Evolutionary conservation across 495 filamentous ascomycete genomes (phyloP).

Genomic region (Acidiella bohemica): DNA sequence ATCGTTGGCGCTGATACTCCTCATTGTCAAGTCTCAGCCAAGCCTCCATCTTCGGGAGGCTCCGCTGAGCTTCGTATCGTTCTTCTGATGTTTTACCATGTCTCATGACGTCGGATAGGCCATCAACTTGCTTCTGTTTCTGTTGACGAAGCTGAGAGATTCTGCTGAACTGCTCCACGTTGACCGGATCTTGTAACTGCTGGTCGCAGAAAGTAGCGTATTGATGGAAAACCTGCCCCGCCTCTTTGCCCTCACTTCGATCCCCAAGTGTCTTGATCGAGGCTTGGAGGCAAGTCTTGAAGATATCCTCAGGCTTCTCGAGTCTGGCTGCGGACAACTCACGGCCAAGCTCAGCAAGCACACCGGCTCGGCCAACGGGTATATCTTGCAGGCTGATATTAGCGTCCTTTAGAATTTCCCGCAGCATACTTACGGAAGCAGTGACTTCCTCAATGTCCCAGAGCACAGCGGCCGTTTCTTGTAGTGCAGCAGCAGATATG

Average conservation of each 20-base stretch:
- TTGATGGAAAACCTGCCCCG: slow-evolving; percentile 81
- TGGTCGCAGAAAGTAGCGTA: slow-evolving; percentile 92
- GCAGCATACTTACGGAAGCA: slow-evolving; percentile 80
- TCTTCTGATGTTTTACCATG: slow-evolving; percentile 20
- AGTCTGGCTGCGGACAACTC: slow-evolving; percentile 85
- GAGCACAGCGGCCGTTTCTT: slow-evolving; percentile 75
- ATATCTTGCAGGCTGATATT: slow-evolving; percentile 57
- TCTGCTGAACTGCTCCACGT: slow-evolving; percentile 71
- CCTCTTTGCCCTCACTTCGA: slow-evolving; percentile 53
- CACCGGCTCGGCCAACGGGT: slow-evolving; percentile 57
- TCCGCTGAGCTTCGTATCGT: slow-evolving; percentile 31
- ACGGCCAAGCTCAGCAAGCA: slow-evolving; percentile 76
- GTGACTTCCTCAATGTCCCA: slow-evolving; percentile 92
- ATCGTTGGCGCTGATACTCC: slow-evolving; percentile 65
- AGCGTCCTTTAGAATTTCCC: slow-evolving; percentile 50
- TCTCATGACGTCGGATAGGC: slow-evolving; percentile 45
- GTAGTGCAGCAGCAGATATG: slow-evolving; percentile 56
- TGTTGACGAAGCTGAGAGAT: slow-evolving; percentile 65
- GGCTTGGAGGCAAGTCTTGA: slow-evolving; percentile 65
- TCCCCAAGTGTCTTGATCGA: slow-evolving; percentile 69
- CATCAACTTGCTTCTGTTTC: slow-evolving; percentile 62
- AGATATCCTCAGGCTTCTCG: slow-evolving; percentile 82
- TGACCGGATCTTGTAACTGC: slow-evolving; percentile 73
- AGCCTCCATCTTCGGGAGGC: slow-evolving; percentile 53
- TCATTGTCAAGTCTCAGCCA: slow-evolving; percentile 83